phyloP scores from a whole-genome alignment of 345 rosid genomes.

The Linum lewisii region DNA sequence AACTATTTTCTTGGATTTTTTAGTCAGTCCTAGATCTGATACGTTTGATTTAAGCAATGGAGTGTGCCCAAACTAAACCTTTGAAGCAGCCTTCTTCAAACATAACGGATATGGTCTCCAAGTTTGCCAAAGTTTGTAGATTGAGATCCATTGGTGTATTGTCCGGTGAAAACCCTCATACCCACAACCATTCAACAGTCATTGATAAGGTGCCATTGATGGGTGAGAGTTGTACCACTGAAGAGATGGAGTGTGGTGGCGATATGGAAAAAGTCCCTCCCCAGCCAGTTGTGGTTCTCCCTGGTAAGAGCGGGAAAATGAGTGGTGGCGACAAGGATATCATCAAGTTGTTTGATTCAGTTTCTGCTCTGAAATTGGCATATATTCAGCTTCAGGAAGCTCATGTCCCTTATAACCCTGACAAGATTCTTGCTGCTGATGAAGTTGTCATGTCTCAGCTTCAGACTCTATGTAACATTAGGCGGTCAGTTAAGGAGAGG shows the following conservation, averaged over 20 bases:
- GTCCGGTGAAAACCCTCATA: slow-evolving; percentile 21
- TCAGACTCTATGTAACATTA: slow-evolving; percentile 31
- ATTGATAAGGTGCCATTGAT: slow-evolving; percentile 7
- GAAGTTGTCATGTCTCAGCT: slow-evolving; percentile 39
- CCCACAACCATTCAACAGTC: slow-evolving; percentile 2
- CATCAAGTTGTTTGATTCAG: slow-evolving; percentile 35
- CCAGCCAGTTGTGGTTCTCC: no score
- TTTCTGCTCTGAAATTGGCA: slow-evolving; percentile 37
- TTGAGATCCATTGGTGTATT: neutral
- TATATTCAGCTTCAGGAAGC: slow-evolving; percentile 52
- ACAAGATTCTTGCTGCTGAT: slow-evolving; percentile 49
- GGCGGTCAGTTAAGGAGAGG: slow-evolving; percentile 25
- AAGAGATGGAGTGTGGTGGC: slow-evolving; percentile 18
- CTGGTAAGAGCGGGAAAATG: slow-evolving; percentile 13
- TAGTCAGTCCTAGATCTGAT: neutral
- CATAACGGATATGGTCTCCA: neutral
- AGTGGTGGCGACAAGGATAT: slow-evolving; percentile 18
- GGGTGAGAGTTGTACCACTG: slow-evolving; percentile 22
- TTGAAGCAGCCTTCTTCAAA: neutral
- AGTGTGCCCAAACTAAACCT: neutral
- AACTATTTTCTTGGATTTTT: no score
- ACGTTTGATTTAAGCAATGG: neutral
- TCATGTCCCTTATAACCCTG: slow-evolving; percentile 46
- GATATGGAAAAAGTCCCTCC: slow-evolving; percentile 22
- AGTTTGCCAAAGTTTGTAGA: slow-evolving; percentile 1